Percentiles rank a stretch among this genome's conserved stretches.
These are phyloP conservation scores for Akanthomyces muscarius DNA, from an alignment of 2,329 filamentous ascomycete genomes.

Conservation along the genomic window DNA sequence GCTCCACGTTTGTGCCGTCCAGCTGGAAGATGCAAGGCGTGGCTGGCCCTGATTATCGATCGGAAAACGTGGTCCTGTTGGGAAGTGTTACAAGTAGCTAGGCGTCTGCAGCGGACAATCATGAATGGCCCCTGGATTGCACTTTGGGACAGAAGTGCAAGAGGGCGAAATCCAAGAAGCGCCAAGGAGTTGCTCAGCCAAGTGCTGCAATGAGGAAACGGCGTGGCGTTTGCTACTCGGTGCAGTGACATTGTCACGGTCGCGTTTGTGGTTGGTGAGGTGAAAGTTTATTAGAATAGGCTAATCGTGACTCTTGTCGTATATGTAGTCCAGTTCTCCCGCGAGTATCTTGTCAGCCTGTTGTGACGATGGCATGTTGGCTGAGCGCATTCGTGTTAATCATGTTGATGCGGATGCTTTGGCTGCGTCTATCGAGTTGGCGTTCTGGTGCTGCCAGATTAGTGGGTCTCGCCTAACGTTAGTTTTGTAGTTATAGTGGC, in stretches of 20 bases:
- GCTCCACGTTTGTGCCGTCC: background rate
- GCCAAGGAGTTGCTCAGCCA: background rate
- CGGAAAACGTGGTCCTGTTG: background rate
- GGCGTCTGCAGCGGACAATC: background rate
- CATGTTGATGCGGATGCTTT: background rate
- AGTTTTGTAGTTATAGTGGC: background rate
- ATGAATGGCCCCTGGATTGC: background rate
- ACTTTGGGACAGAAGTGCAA: background rate
- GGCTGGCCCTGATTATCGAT: background rate
- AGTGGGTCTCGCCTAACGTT: background rate
- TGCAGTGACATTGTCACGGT: background rate
- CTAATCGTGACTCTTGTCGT: background rate
- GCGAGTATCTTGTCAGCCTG: background rate
- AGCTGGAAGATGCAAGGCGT: background rate
- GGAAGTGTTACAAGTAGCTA: background rate
- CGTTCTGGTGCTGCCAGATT: too few relatives aligned
- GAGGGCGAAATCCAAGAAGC: background rate
- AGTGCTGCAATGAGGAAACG: background rate
- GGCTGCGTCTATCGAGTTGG: background rate
- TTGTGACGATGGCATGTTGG: background rate
- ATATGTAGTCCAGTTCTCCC: background rate
- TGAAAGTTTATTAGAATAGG: background rate
- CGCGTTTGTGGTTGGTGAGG: background rate
- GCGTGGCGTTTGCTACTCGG: background rate
- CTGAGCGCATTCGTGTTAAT: background rate